Base-by-base conservation (phyloP, 2,329 filamentous ascomycete species). In the Mariannaea elegans region DNA sequence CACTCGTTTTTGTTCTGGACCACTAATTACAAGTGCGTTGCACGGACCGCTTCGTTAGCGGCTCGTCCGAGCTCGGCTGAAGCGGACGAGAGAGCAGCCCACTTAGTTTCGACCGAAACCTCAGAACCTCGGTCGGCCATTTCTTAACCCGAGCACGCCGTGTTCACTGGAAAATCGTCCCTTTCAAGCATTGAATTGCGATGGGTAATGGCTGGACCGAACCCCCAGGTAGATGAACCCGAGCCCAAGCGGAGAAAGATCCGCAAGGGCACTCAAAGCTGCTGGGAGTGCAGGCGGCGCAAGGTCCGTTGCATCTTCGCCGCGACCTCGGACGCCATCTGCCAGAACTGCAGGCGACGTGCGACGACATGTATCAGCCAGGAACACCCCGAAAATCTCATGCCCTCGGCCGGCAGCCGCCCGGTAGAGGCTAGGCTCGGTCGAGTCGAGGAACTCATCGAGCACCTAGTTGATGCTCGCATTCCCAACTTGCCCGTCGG, bases 231-330 rank as follows among this genome's bases (percentile, higher is more conserved):
- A n/a, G n/a, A n/a, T 14, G 34, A 39, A 16, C 36, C 48, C 16
- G 34, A 42, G 27, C 23, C 38, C 36, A 50, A 51, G 46, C 45
- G 51, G 34, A 21, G 52, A 14, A 55, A 47, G 24, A 31, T 60
- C 19, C 57, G 57, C 23, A 60, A 50, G 12, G 57, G 57, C 7
- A 56, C 57, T 7, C 45, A 24, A 31, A 31, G 27, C 16, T 60
- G 57, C 51, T 60, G 57, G 57, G 57, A 60, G 16, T 60, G 57
- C 41, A 60, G 56, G 27, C 23, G 57, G n/a, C 44, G 57, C 31
- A 60, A 60, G 39, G 48, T 51, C 2, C 27, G 52, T 6, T 60
- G 57, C 32, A 56, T 8, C 7, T 51, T 56, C 18, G 34, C 19
- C 18, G 34, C 24, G 18, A 14, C 38, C 0, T 21, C 52, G 9